phyloP scores from a whole-genome alignment of 306 rosid genomes.

The Fragaria ananassa region DNA sequence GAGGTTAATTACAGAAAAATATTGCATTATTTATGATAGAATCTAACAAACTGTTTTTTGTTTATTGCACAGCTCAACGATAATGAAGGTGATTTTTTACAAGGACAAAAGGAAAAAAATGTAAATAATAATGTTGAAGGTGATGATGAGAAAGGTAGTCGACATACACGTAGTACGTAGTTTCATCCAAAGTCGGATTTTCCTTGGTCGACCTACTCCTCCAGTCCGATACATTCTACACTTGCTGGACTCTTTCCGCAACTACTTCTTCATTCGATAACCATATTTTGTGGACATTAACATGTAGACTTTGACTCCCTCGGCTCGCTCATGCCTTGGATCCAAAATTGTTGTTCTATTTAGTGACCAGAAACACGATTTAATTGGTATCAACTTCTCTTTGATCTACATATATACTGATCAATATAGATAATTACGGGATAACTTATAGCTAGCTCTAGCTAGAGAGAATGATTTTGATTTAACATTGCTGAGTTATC shows the following conservation, averaged over 20 bases:
- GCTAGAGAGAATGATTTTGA: too few relatives aligned
- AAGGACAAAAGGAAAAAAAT: not conserved
- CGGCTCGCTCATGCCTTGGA: not conserved
- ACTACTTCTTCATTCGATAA: not conserved
- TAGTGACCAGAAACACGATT: not conserved
- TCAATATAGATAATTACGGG: too few relatives aligned
- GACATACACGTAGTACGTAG: not conserved
- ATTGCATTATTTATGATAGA: not conserved
- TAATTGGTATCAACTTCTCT: not conserved
- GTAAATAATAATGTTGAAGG: not conserved
- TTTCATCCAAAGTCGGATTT: not conserved
- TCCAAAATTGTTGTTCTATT: not conserved
- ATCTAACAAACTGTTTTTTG: not conserved
- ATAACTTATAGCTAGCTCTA: too few relatives aligned
- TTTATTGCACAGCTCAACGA: slow-evolving; percentile 10
- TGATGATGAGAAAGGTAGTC: not conserved
- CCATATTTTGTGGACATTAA: not conserved
- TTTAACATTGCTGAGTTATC: too few relatives aligned
- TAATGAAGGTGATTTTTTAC: not conserved
- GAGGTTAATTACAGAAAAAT: not conserved
- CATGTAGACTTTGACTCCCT: not conserved
- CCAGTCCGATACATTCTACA: not conserved
- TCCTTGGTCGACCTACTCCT: slow-evolving; percentile 2
- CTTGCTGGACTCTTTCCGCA: not conserved
- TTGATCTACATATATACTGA: not conserved